Conservation (phyloP, 2,329 filamentous ascomycete genomes). For the Fusarium redolens region DNA sequence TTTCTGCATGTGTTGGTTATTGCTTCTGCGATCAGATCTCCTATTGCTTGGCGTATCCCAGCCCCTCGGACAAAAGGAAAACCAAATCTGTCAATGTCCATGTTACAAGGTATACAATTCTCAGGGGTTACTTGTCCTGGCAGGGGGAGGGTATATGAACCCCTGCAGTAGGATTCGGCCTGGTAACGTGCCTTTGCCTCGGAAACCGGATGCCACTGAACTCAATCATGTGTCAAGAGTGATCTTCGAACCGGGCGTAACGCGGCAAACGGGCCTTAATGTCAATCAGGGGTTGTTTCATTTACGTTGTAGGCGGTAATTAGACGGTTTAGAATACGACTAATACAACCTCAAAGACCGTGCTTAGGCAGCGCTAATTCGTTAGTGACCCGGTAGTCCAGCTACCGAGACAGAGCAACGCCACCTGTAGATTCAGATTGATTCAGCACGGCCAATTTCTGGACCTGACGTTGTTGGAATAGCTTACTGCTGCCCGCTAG, state of each 20-base stretch:
- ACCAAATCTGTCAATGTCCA: not conserved
- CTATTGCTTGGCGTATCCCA: not conserved
- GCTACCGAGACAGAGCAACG: not conserved
- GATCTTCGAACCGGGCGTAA: not conserved
- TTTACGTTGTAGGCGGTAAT: conserved; percentile 1
- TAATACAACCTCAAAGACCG: not conserved
- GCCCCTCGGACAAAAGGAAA: not conserved
- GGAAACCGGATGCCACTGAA: not conserved
- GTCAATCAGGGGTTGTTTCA: not conserved
- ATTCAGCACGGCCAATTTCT: not conserved
- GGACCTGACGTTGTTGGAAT: not conserved
- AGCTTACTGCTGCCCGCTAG: not conserved
- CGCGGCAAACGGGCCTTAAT: not conserved
- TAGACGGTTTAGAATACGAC: not conserved
- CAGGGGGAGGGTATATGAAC: not conserved
- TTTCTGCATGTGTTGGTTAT: not conserved
- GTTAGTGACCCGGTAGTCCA: not conserved
- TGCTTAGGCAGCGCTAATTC: not conserved
- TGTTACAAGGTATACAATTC: not conserved
- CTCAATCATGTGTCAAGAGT: not conserved
- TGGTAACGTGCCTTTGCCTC: not conserved
- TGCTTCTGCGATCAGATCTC: not conserved
- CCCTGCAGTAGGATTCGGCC: not conserved
- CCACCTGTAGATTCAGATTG: conserved; percentile 1
- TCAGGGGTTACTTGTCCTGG: not conserved